phyloP scores from a whole-genome alignment of 2,329 filamentous ascomycete species.

The Aspergillus jensenii region DNA sequence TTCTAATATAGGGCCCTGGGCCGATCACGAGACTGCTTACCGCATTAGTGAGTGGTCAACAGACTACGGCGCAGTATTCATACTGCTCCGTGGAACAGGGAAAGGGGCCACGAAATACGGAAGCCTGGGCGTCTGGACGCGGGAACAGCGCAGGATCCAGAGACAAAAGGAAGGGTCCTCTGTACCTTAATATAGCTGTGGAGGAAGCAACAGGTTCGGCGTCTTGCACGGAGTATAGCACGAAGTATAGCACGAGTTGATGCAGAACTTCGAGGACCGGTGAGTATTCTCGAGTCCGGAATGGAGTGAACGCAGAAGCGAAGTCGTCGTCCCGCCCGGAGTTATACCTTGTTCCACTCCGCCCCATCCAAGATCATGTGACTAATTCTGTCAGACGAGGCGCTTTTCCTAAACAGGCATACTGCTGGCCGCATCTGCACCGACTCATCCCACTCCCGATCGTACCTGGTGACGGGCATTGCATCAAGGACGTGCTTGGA shows the following conservation, averaged over 20 bases:
- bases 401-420: slow-evolving; percentile 4
- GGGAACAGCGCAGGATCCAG: background rate
- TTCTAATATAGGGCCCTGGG: slow-evolving; percentile 17
- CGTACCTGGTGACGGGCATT: background rate
- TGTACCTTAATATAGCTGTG: background rate
- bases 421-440: background rate
- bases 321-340: slow-evolving; percentile 31
- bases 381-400: slow-evolving; percentile 10
- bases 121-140: background rate
- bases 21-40: slow-evolving; percentile 37
- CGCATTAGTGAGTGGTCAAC: slow-evolving; percentile 29
- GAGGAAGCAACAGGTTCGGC: background rate
- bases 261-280: slow-evolving; percentile 41
- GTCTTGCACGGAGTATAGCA: background rate
- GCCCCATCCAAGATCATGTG: slow-evolving; percentile 6
- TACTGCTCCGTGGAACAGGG: background rate
- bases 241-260: slow-evolving; percentile 12
- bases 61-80: slow-evolving; percentile 5
- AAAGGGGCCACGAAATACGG: background rate
- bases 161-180: background rate
- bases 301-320: slow-evolving; percentile 39
- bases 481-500: slow-evolving; percentile 14
- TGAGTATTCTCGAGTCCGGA: slow-evolving; percentile 46
- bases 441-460: slow-evolving; percentile 11
- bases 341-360: background rate